phyloP scores from a whole-genome alignment of 2,329 filamentous ascomycete genomes.

The Stemphylium beticola region DNA sequence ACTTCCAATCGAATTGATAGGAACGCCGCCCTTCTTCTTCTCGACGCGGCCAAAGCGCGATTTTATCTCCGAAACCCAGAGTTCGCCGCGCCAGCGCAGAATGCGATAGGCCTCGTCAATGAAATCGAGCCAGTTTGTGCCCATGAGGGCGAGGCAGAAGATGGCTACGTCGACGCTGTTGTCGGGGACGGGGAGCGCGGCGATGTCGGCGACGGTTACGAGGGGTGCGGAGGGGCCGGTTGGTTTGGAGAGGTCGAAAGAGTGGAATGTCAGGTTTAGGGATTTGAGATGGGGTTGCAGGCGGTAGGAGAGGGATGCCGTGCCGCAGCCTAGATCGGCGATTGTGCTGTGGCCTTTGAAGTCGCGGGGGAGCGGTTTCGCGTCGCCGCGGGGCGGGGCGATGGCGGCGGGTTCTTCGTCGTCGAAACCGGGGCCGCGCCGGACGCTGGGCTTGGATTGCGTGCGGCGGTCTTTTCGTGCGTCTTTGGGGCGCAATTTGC shows the following conservation, averaged over 20 bases:
- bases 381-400: conserved; percentile 21
- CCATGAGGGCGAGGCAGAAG: conserved; percentile 97
- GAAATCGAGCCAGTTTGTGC: conserved; percentile 97
- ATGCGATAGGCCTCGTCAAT: conserved; percentile 94
- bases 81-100: conserved; percentile 90
- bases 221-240: conserved; percentile 72
- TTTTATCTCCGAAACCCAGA: conserved; percentile 98
- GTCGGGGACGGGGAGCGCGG: conserved; percentile 76
- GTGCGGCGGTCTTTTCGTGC: conserved; percentile 52
- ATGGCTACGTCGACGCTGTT: conserved; percentile 83
- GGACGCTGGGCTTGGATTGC: conserved; percentile 33
- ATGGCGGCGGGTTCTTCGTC: conserved; percentile 13
- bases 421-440: conserved; percentile 17
- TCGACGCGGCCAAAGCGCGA: conserved; percentile 76
- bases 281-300: conserved; percentile 69
- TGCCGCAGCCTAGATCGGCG: conserved; percentile 91
- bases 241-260: conserved; percentile 85
- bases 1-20: conserved; percentile 69
- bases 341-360: conserved; percentile 73
- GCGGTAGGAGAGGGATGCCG: conserved; percentile 77
- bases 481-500: conserved; percentile 54
- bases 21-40: conserved; percentile 55
- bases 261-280: conserved; percentile 76
- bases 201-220: conserved; percentile 89
- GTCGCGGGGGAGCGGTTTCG: conserved; percentile 71